Evolutionary conservation across 2,329 filamentous ascomycete species (phyloP), one percentile per base, ranked within the genome.

Genomic region (Cercospora citrullina): DNA sequence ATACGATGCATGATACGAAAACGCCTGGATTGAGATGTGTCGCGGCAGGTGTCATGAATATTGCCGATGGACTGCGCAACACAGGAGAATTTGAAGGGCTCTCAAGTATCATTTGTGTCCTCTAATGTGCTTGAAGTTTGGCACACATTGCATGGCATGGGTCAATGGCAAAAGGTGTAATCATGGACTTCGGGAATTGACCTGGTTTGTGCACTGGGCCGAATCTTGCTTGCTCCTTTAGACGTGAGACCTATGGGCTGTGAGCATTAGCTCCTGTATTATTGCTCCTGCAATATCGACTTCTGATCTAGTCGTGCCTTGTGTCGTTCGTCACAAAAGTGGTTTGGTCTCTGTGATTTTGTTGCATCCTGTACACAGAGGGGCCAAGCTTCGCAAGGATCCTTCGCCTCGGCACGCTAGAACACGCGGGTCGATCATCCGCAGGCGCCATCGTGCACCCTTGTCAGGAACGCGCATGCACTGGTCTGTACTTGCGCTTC

Each of bases 31-130:
- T 84, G 31, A 81, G 75, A 59, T 81, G 81, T 53, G 82, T 84
- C 75, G 83, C 82, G 0, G 78, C 78, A 1, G 78, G 80, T 69
- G 81, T 80, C 72, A 83, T 84, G 81, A 77, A 84, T 66, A 80
- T 72, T 28, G 71, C 77, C 1, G 75, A 78, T 69, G 65, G 68
- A 9, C 71, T 74, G 42, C 62, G 71, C 74, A 30, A 23, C 66
- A 12, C n/a, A 21, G 9, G 55, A 31, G 7, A 48, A 68, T 48
- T 62, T 33, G 48, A 62, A 8, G 4, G 62, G 45, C 9, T 68
- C 58, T 30, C n/a, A 5, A 64, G 57, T 21, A 51, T 45, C 4
- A 60, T 68, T 36, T 61, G 36, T 4, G 39, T 31, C 39, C 58
- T 68, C 42, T 31, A 45, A 23, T 68, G 61, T 58, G 61, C 66